Evolutionary conservation across 495 filamentous ascomycete genomes (phyloP).

Genomic region (Tuber aestivum): DNA sequence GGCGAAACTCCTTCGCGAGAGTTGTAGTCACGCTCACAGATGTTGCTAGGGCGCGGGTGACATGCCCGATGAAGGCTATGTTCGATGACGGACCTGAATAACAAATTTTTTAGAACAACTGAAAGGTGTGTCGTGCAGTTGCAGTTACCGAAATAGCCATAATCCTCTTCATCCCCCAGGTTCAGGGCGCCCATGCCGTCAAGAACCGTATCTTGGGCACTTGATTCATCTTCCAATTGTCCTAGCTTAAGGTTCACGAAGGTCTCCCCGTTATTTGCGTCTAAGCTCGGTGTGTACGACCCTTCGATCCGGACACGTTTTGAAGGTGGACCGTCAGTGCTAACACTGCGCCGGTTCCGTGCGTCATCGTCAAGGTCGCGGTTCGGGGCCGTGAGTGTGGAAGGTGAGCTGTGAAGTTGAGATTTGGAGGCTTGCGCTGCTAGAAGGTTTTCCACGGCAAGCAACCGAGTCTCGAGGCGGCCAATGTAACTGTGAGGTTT

Average conservation of each 20-base stretch:
- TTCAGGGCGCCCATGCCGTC: constrained; percentile 48
- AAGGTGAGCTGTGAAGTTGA: neutral
- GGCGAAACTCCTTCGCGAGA: constrained; percentile 35
- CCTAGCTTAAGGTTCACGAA: constrained; percentile 36
- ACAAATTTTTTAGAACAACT: constrained; percentile 6
- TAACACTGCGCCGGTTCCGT: neutral
- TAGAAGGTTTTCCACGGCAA: constrained; percentile 40
- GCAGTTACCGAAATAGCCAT: constrained; percentile 48
- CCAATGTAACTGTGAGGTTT: constrained; percentile 34
- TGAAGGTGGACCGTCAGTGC: neutral
- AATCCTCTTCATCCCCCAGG: constrained; percentile 48
- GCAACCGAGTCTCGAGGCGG: constrained; percentile 37
- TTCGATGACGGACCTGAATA: constrained; percentile 49
- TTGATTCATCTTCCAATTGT: constrained; percentile 38
- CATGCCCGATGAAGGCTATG: constrained; percentile 48
- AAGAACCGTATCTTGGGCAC: constrained; percentile 42
- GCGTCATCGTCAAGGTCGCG: constrained; percentile 22
- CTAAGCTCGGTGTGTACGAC: constrained; percentile 7
- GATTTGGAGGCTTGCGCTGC: constrained; percentile 35
- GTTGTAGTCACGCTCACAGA: constrained; percentile 37
- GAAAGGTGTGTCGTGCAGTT: neutral
- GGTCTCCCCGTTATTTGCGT: constrained; percentile 37
- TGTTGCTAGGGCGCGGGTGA: constrained; percentile 38
- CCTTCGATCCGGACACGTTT: constrained; percentile 6
- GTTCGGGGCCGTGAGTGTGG: constrained; percentile 23